Base-by-base conservation (phyloP, 164 flowering plant genomes). In the Aristolochia fimbriata region DNA sequence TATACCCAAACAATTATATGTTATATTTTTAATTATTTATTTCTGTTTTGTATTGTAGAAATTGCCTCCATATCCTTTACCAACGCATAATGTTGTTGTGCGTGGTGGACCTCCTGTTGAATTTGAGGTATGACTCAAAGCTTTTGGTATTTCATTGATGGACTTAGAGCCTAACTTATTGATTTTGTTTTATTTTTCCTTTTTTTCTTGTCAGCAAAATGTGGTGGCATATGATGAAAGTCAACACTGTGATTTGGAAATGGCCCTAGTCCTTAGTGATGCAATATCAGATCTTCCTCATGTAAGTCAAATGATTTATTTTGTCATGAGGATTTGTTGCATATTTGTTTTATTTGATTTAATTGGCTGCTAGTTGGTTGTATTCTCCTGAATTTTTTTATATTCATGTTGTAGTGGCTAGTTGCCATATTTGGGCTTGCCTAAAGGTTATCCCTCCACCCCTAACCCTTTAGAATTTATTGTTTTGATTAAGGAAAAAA, bases 261-360 rank as follows among this genome's bases (percentile, higher is more conserved):
- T 60, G 11, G 75, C 69, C 9, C 77, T 94, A 8, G 50, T 73
- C 6, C 75, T 94, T 7, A 65, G 59, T 0, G 95, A 90, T 79
- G 95, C 93, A 3, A 81, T 94, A n/a, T 83, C 83, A 17, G 96
- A 94, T 33, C 79, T 90, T 15, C 99, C 99, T 10, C 41, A 68
- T 8, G 98, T 89, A 80, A 27, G 45, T 1, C 12, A 3, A 23
- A 53, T 37, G 10, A 47, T 59, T 24, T 59, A 20, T 25, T 59
- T 47, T 11, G 23, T 37, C 43, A 17, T 16, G 17, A 16, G 25
- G n/a, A 17, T 15, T 43, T 30, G 20, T 58, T 20, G 22, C 52
- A 37, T 37, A 6, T 6, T 37, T 37, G 10, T 37, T 49, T 49
- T 2, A 11, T 49, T 17, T 12, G 19, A 49, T 49, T 49, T 49